Evolutionary conservation across 2,329 filamentous ascomycete genomes (phyloP), one percentile per base, ranked within the genome.

Genomic region (Penicillium sp.): DNA sequence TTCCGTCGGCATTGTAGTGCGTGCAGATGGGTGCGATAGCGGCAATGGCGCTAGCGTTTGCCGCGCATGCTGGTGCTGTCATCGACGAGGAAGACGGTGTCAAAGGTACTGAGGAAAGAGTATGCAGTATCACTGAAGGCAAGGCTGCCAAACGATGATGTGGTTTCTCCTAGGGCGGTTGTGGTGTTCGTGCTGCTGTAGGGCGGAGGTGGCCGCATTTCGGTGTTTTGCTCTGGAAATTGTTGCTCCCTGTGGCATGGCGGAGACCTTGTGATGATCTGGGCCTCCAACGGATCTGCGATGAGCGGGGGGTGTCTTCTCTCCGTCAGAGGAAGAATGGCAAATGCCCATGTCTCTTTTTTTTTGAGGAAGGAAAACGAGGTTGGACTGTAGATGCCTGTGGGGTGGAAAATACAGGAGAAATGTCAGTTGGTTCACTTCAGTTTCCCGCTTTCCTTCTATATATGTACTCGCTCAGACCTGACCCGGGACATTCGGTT

Each of bases 71-170:
- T 93, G 5, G 88, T 87, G n/a, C 90, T 93, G 80, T 98, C 94
- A 73, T 98, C 94, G 72, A 98, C 92, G 1, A 98, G 79, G 75
- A 98, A 93, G 60, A 94, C 79, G 35, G 93, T 97, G 78, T 98
- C 92, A 73, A 97, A 97, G 17, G 83, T 83, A 47, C 79, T 75
- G 5, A 98, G 87, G 73, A 96, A 96, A 2, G 88, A 85, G 73
- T 91, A 95, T 2, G 83, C 85, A 69, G 92, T 89, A 67, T 92
- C 88, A 9, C 65, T 53, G 62, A 62, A 51, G 71, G 65, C 26
- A 71, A 72, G 44, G 75, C 74, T 9, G 76, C 75, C 29, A 8
- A 53, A 21, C 45, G 19, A 50, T 51, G 60, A 57, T 21, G 82
- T 77, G 53, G 57, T 52, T 3, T 51, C 31, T 31, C 15, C 17